Evolutionary conservation across 1,284 basidiomycete species (phyloP), one percentile per base, ranked within the genome.

Genomic region (Fomitopsis pinicola): DNA sequence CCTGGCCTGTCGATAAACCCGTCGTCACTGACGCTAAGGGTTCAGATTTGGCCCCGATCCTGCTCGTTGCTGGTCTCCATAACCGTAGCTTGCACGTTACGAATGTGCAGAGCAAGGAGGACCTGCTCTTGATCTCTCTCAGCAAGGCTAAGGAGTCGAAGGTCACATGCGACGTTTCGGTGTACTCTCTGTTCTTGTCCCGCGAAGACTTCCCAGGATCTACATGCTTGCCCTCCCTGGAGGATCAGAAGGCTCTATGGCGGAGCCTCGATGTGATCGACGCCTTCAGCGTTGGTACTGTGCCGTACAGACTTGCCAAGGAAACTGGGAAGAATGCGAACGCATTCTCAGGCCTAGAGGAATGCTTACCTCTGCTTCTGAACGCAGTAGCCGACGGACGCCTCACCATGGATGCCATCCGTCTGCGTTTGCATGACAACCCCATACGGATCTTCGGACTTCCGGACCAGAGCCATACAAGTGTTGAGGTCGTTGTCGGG

Each of bases 151-250:
- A 97, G 80, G 83, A 91, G 33, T 84, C 99, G 68, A 91, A 93
- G 71, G 97, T 98, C 62, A 98, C 96, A 2, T 98, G 97, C 74
- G 97, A 99, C 69, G 94, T 98, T 40, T 88, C 95, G 9, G 84
- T 98, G 57, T 98, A 95, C 76, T 86, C 94, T 10, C 80, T 99
- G 63, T 98, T 98, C 86, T 96, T 95, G 78, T 87, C 85, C 28
- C 82, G 81, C 59, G 89, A 91, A 65, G 84, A 92, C 67, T 95
- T 85, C 78, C 87, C 88, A 5, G 77, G 77, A 2, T 82, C 88
- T 6, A 78, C 76, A 9, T 84, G 85, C 68, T 81, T 99, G 45
- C 96, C 97, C 1, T 82, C 91, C 0, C 73, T 75, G 1, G 86
- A 88, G 59, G 94, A 97, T 68, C 96, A 98, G 75, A 81, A 83